Conservation (phyloP, 2,329 filamentous ascomycete genomes). For the Aspergillus cejpii region DNA sequence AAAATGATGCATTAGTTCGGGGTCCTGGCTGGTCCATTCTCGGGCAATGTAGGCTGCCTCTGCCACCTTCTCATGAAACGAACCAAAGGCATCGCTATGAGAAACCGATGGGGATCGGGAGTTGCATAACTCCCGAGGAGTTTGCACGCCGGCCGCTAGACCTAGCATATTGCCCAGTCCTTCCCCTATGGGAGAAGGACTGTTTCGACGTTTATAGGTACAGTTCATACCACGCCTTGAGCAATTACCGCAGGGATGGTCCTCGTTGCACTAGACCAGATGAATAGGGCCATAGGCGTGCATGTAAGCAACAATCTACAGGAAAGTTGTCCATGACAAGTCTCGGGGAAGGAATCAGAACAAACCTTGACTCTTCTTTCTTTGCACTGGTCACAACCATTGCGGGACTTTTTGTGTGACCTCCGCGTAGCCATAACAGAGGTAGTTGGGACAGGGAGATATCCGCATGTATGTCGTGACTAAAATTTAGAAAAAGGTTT, state of each 20-base stretch:
- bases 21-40: not conserved
- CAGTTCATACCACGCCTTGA: not conserved
- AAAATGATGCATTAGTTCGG: constrained; percentile 10
- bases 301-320: not conserved
- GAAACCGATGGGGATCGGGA: not conserved
- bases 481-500: too few relatives aligned
- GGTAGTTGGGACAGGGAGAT: not conserved
- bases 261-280: not conserved
- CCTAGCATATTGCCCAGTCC: not conserved
- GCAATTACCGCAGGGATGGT: not conserved
- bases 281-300: not conserved
- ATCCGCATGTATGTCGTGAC: not conserved
- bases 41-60: not conserved
- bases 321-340: too few relatives aligned
- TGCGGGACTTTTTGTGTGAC: constrained; percentile 7
- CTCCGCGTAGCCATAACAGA: constrained; percentile 1
- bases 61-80: not conserved
- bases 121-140: not conserved
- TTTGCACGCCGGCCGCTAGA: not conserved
- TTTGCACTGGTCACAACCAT: constrained; percentile 7
- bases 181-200: not conserved
- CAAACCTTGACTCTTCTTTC: constrained; percentile 8
- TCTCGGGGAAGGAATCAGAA: constrained; percentile 1
- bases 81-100: not conserved
- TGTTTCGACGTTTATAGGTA: not conserved